phyloP scores from a whole-genome alignment of 441 rosid genomes.

The Pelargonium citronellum region DNA sequence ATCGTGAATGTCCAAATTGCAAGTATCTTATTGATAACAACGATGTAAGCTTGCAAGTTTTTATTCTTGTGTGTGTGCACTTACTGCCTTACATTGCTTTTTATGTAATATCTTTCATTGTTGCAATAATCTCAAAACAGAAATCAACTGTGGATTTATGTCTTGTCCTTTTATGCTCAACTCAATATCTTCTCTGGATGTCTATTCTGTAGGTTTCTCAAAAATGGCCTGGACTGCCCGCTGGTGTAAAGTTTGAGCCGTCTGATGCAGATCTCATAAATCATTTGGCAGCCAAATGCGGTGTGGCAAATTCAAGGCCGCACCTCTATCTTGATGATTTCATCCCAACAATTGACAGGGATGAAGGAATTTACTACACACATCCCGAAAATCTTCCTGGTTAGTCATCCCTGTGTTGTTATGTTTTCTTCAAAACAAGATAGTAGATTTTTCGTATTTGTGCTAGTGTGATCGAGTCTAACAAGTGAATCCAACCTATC shows the following conservation, averaged over 20 bases:
- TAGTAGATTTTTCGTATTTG: background rate
- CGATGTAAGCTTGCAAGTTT: conserved; percentile 50
- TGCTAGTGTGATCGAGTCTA: too few relatives aligned
- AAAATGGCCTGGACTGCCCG: conserved; percentile 88
- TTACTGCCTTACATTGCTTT: too few relatives aligned
- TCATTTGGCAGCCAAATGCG: conserved; percentile 74
- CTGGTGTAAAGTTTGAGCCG: conserved; percentile 94
- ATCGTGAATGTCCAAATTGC: conserved; percentile 73
- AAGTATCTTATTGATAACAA: conserved; percentile 53
- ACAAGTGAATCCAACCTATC: too few relatives aligned
- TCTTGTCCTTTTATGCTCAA: background rate
- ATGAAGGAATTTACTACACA: conserved; percentile 78
- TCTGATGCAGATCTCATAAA: conserved; percentile 65
- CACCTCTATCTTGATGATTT: conserved; percentile 73
- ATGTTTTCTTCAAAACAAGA: background rate
- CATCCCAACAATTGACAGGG: conserved; percentile 55
- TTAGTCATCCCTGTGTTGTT: conserved; percentile 15
- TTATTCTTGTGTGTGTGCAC: background rate
- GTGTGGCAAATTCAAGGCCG: conserved; percentile 41
- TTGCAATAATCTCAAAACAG: too few relatives aligned
- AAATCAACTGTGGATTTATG: background rate
- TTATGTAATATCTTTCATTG: background rate
- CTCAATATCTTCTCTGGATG: background rate
- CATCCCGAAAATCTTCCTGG: conserved; percentile 96
- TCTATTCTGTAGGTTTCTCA: conserved; percentile 38